Evolutionary conservation across 2,329 filamentous ascomycete genomes (phyloP), one percentile per base, ranked within the genome.

Genomic region (Lachnellula occidentalis): DNA sequence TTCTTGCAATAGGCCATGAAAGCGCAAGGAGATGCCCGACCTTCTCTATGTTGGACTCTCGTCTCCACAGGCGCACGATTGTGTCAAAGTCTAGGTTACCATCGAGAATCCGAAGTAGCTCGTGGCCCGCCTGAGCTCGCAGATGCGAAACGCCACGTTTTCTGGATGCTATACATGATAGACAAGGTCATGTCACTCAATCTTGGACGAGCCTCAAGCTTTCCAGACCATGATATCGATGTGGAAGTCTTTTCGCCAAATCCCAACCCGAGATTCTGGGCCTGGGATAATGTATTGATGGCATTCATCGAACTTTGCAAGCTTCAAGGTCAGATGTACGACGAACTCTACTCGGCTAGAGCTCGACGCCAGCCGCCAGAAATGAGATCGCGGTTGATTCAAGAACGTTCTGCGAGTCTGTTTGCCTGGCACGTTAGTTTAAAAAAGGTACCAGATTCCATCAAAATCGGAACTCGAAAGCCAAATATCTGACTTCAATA

Each of bases 81-180:
- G 15, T 60, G 58, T 34, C 48, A 58, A 50, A 55, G 48, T 21
- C 37, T 60, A 51, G 58, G 58, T 24, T 60, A 58, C 48, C 58
- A 60, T 39, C 52, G 58, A 5, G 53, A 56, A 51, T 36, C 56
- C 12, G 50, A 51, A 21, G 41, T 60, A n/a, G 48, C 52, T 39
- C 43, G 46, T 12, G 48, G 50, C 27, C 45, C 55, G n/a, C 53
- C 53, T 22, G 34, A 54, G 6, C 48, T 54, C 15, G 58, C 47
- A 5, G 50, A 60, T 48, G 50, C 50, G n/a, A 58, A 60, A 39
- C 52, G 55, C 5, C 55, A 57, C 31, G 49, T 50, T 43, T 60
- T 60, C 37, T 60, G 58, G 58, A 53, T 58, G 45, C 41, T 60
- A 4, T 58, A 60, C 34, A 60, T 60, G 58, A 58, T 60, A 24